These are phyloP conservation scores for Stephania yunnanensis DNA, from an alignment of 164 flowering plant species.

Conservation along the genomic window DNA sequence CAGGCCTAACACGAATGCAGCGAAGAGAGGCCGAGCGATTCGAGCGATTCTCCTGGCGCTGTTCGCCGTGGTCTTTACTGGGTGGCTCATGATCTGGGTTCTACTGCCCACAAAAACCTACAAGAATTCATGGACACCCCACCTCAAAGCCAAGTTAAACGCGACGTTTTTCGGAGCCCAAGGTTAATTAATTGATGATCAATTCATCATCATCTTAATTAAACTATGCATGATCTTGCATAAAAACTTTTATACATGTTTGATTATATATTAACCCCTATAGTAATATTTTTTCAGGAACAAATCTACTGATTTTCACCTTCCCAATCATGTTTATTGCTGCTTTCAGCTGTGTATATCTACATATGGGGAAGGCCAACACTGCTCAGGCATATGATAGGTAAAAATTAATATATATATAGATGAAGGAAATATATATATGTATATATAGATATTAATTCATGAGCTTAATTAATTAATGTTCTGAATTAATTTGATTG, in stretches of 20 bases:
- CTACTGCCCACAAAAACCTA: constrained; percentile 45
- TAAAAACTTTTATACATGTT: background rate
- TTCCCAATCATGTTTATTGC: background rate
- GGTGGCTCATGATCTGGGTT: constrained; percentile 47
- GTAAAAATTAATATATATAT: background rate
- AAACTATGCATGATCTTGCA: background rate
- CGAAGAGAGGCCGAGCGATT: background rate
- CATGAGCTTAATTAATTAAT: background rate
- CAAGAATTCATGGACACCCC: constrained; percentile 36
- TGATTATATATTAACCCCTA: background rate
- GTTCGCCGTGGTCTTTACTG: constrained; percentile 30
- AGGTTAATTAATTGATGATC: constrained; percentile 25
- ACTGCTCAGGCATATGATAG: background rate
- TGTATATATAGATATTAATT: background rate
- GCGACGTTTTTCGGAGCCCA: constrained; percentile 42
- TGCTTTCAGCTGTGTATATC: background rate
- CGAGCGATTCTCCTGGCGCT: constrained; percentile 11
- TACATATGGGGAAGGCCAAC: background rate
- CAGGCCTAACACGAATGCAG: background rate
- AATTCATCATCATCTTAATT: background rate
- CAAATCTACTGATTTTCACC: constrained; percentile 36
- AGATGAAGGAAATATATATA: background rate
- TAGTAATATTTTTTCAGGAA: constrained; percentile 20
- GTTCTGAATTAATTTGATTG: background rate
- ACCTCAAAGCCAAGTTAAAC: constrained; percentile 24